A percentile compares a stretch with the other conserved stretches of the same genome.
phyloP scores from a whole-genome alignment of 2,329 filamentous ascomycete species.

The Phaeosphaeriaceae sp. region DNA sequence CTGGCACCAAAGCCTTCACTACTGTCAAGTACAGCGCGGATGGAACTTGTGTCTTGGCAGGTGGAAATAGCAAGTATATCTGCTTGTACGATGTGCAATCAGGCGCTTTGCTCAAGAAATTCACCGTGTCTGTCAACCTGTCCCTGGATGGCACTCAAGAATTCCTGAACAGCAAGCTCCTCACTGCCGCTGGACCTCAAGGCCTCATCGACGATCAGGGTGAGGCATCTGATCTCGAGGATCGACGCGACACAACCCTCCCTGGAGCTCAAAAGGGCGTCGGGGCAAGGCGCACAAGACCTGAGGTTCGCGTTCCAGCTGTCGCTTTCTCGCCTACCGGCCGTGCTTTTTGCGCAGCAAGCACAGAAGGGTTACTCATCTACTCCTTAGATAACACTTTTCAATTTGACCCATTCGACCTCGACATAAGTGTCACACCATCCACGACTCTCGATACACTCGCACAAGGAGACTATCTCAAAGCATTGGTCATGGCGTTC shows the following conservation, averaged over 20 bases:
- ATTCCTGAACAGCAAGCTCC: constrained; percentile 88
- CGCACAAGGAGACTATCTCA: constrained; percentile 81
- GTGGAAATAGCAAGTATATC: constrained; percentile 97
- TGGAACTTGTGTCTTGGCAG: constrained; percentile 87
- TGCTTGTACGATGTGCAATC: constrained; percentile 95
- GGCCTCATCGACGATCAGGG: constrained; percentile 87
- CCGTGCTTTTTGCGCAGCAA: constrained; percentile 90
- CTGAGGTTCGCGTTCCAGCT: constrained; percentile 83
- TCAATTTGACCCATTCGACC: constrained; percentile 93
- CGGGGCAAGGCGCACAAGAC: constrained; percentile 77
- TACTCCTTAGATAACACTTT: constrained; percentile 87
- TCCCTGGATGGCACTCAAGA: constrained; percentile 95
- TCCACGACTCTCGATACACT: constrained; percentile 73
- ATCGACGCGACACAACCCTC: constrained; percentile 77
- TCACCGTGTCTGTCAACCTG: constrained; percentile 93
- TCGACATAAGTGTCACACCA: constrained; percentile 92
- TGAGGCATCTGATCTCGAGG: constrained; percentile 87
- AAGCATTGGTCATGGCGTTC: constrained; percentile 96
- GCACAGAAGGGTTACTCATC: constrained; percentile 90
- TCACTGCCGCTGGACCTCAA: constrained; percentile 87
- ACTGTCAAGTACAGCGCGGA: constrained; percentile 91
- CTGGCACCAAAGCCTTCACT: constrained; percentile 88
- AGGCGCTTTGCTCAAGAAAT: constrained; percentile 91
- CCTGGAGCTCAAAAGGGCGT: constrained; percentile 90
- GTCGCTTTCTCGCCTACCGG: constrained; percentile 90